Evolutionary conservation across 2,329 filamentous ascomycete genomes (phyloP), one percentile per base, ranked within the genome.

Genomic region (Alternaria metachromatica): DNA sequence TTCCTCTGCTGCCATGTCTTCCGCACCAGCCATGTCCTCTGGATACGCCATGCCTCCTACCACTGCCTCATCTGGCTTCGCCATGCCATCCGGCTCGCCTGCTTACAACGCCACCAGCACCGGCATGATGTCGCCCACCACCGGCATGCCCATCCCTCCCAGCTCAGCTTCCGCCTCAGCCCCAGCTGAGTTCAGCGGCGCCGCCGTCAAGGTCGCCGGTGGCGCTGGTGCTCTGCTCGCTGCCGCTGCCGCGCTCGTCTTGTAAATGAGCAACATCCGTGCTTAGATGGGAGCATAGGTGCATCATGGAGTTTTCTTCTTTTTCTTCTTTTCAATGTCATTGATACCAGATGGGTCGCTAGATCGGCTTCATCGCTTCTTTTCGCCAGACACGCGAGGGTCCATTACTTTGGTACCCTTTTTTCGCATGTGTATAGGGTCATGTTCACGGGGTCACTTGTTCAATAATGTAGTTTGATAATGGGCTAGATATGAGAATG

Each of bases 191-290:
- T 72, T 71, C 55, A 64, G 67, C 25, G 68, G 51, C 30, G 72
- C 72, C 13, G 70, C 69, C 5, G 54, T 58, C 26, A 72, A 73
- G 67, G 44, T 72, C 21, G 69, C 60, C 25, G 65, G 65, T 13
- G 69, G 73, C 33, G 68, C 68, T 20, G 72, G 66, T 46, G 74
- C 66, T 15, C 55, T 76, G 10, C 37, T 76, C 37, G 71, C 64
- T 26, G 73, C 69, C 28, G 73, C 68, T 3, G 68, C 69, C 33
- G 75, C 68, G 11, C 51, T 77, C 21, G 55, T 75, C 49, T 66
- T 78, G 46, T 78, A 73, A 59, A 67, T n/a, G n/a, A n/a, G n/a
- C n/a, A n/a, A n/a, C n/a, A n/a, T n/a, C n/a, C n/a, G 11, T 33
- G 23, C 21, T 51, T 37, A 48, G 44, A 54, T 26, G 50, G 10